Evolutionary conservation across 345 rosid genomes (phyloP), one percentile per base, ranked within the genome.

Genomic region (Physaria fendleri): DNA sequence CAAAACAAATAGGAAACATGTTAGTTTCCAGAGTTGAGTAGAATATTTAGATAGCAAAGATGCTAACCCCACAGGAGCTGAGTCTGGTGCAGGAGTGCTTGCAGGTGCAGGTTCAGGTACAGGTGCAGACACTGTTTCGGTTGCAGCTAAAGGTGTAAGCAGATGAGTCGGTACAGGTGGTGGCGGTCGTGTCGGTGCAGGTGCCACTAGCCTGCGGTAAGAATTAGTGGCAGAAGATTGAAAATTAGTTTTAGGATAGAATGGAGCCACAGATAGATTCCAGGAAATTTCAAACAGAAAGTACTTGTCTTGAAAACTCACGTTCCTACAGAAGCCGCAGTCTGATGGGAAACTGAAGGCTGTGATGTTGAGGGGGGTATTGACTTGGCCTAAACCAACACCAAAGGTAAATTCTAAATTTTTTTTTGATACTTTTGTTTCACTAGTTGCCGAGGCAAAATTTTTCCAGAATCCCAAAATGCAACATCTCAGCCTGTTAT

Each of bases 351-450:
- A 38, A 76, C 5, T 38, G 76, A 52, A 23, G 69, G 71, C 13
- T 74, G 77, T 13, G 72, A 25, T 10, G 72, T 45, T 14, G 77
- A 48, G 65, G 78, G 41, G 48, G 82, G 71, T 5, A 39, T 60
- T 40, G 78, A 76, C 61, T 79, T 82, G 33, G 77, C 81, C 95
- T 84, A 65, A 50, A 49, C 72, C 43, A 70, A 57, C 8, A n/a
- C 9, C 6, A 43, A 35, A 34, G 39, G 16, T 20, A 42, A 50
- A 50, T 47, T 6, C 32, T 32, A 14, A 45, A 34, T 14, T n/a
- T 37, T 38, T 10, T n/a, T 10, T 29, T 18, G 40, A 18, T 15
- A 25, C 35, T 65, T 35, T 54, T 14, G 9, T n/a, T 34, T 55
- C 46, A 43, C 23, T 42, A 52, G 35, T 13, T 65, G 29, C 17